Conservation (phyloP, 2,329 filamentous ascomycete genomes). For the Septoria linicola region DNA sequence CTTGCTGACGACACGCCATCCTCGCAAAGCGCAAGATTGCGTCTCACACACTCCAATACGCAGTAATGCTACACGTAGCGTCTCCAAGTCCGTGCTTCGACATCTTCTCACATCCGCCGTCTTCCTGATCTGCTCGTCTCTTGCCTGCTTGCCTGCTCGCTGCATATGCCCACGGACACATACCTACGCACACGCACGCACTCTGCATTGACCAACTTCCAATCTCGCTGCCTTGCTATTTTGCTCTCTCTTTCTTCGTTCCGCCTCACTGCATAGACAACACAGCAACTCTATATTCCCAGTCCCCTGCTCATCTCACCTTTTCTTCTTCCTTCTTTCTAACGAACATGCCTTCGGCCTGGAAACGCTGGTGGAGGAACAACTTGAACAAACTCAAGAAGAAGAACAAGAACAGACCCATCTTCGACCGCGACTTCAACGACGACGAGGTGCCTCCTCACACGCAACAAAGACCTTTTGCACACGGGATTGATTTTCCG, state of each 20-base stretch:
- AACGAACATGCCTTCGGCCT: conserved; percentile 4
- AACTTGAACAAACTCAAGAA: conserved; percentile 19
- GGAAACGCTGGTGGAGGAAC: conserved; percentile 18
- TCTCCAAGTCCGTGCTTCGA: neutral
- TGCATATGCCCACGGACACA: conserved; percentile 2
- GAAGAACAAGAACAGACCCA: conserved; percentile 11
- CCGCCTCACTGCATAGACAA: neutral
- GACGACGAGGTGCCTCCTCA: neutral
- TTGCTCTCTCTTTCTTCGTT: neutral
- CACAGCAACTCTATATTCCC: neutral
- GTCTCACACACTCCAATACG: no score
- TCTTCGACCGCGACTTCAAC: conserved; percentile 16
- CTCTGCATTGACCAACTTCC: neutral
- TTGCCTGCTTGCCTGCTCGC: neutral
- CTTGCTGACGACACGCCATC: conserved; percentile 10
- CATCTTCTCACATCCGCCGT: conserved; percentile 8
- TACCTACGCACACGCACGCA: neutral
- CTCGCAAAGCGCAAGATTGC: conserved; percentile 7
- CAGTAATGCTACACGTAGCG: neutral
- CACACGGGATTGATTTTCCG: conserved; percentile 1
- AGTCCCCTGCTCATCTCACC: neutral
- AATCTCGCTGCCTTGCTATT: neutral
- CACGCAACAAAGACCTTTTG: conserved; percentile 4
- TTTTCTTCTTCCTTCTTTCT: neutral
- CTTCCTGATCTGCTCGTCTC: neutral